Evolutionary conservation across 108 stramenopile genomes (phyloP), one percentile per base, ranked within the genome.

Genomic region (Stephanodiscus triporus): DNA sequence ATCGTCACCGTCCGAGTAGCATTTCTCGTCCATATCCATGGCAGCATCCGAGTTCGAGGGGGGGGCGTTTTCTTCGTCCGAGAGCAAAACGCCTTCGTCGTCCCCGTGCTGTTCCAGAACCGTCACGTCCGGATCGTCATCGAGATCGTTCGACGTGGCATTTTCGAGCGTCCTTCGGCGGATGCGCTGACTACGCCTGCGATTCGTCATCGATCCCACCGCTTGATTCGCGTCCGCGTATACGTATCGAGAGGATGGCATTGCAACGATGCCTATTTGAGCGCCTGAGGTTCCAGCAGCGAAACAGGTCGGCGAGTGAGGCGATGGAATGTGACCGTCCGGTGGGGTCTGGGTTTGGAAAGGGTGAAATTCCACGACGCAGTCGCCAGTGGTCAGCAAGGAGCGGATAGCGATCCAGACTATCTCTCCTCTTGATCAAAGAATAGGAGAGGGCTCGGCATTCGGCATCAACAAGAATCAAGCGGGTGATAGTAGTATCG

Each of bases 181-280:
- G 20, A 61, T 61, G 60, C 60, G 60, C 36, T 23, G 37, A 42
- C 60, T 61, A 8, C 60, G 37, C 36, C 60, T 61, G 0, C 60
- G 60, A 61, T 36, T 61, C 19, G 16, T 0, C 37, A 14, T 36
- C 37, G 58, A 36, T 22, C 60, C 60, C 3, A 40, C 4, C 36
- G 60, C 20, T 42, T 61, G 37, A 40, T 38, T 61, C 32, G 60
- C 36, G 30, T 61, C 60, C 22, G 43, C 34, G 57, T 68, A 62
- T 34, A 68, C 50, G 60, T 76, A 76, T 26, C 68, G 49, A 27
- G 61, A 66, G 37, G 75, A 47, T 53, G 75, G 75, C 75, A 76
- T 75, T 61, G 37, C 65, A 60, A 57, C 1, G 10, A 29, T 19
- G 10, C 1, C 6, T 51, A 16, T 14, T 14, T 53, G 64, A 30